These are phyloP conservation scores for Colletotrichum gloeosporioides DNA, from an alignment of 2,329 filamentous ascomycete species.

Conservation along the genomic window DNA sequence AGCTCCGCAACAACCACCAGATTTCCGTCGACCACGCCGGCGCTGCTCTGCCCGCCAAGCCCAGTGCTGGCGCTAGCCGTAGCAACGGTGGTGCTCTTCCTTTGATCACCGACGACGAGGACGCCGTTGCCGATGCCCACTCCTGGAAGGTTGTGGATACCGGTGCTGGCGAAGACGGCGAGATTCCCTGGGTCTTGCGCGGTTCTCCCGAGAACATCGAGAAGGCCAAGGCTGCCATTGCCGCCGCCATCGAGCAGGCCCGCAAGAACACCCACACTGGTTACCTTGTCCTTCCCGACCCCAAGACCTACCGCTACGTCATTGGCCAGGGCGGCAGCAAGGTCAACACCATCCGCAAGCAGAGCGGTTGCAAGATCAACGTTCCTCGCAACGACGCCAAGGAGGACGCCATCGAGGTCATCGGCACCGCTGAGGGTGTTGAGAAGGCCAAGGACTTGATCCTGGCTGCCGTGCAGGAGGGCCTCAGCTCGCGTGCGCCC, in stretches of 20 bases:
- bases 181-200: conserved; percentile 89
- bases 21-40: conserved; percentile 93
- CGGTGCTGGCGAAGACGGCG: conserved; percentile 65
- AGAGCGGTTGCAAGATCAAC: conserved; percentile 92
- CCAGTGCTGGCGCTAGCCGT: conserved; percentile 54
- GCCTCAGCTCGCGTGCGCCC: conserved; percentile 34
- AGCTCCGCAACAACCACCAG: conserved; percentile 81
- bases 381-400: conserved; percentile 81
- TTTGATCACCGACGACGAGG: conserved; percentile 89
- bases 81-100: conserved; percentile 72
- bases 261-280: conserved; percentile 75
- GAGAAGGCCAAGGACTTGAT: conserved; percentile 91
- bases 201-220: conserved; percentile 79
- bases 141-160: conserved; percentile 83
- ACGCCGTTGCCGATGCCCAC: conserved; percentile 68
- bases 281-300: conserved; percentile 89
- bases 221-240: conserved; percentile 79
- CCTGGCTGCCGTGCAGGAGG: conserved; percentile 78
- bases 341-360: conserved; percentile 90
- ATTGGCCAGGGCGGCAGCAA: conserved; percentile 89
- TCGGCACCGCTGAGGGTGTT: conserved; percentile 78
- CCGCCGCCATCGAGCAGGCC: conserved; percentile 75
- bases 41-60: conserved; percentile 75
- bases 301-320: conserved; percentile 86
- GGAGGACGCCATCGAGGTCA: conserved; percentile 88